Evolutionary conservation across 768 basidiomycete genomes (phyloP).

Genomic region (Leucocoprinus sp.): DNA sequence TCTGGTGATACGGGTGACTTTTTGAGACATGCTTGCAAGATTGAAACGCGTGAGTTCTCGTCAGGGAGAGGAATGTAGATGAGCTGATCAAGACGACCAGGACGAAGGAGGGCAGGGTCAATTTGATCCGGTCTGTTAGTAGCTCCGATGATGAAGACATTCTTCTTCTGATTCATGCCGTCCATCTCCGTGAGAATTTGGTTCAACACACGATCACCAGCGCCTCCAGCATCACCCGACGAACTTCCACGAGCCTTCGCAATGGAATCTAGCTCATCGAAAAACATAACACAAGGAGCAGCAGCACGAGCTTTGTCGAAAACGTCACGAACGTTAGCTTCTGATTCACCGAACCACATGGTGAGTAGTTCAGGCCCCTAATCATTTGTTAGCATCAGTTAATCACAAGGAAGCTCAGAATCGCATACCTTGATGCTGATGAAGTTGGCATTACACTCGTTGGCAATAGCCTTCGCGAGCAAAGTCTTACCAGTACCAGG

Average conservation of each 20-base stretch:
- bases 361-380: conserved; percentile 95
- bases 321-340: conserved; percentile 98
- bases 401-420: not conserved
- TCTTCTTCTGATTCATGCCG: conserved; percentile 98
- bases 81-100: conserved; percentile 97
- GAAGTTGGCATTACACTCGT: conserved; percentile 99
- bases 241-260: conserved; percentile 94
- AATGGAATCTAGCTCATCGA: conserved; percentile 98
- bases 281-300: conserved; percentile 99
- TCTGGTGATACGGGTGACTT: conserved; percentile 80
- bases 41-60: conserved; percentile 83
- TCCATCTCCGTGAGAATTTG: conserved; percentile 98
- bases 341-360: conserved; percentile 99
- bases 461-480: conserved; percentile 97
- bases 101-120: conserved; percentile 86
- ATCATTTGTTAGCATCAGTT: conserved; percentile 13
- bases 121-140: conserved; percentile 97
- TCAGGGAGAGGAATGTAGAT: conserved; percentile 99
- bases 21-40: conserved; percentile 86
- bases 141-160: conserved; percentile 96
- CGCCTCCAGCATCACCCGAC: conserved; percentile 88
- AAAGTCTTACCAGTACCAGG: conserved; percentile 99
- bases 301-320: conserved; percentile 99
- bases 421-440: conserved; percentile 86
- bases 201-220: conserved; percentile 96